Conservation (phyloP, 2,329 filamentous ascomycete species). For the Alternaria sp. region DNA sequence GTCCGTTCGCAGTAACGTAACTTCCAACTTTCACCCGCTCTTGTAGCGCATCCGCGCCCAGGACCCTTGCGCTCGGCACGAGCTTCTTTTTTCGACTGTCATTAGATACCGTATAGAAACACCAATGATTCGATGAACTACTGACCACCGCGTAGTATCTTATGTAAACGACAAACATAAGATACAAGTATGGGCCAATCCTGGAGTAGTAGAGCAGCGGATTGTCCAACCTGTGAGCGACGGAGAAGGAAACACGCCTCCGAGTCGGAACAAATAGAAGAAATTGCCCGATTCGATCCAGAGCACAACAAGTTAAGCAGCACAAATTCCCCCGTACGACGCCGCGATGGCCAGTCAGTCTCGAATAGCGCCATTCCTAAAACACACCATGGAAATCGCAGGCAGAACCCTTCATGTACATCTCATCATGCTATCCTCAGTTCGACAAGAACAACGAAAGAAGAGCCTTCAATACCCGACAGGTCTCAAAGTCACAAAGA, state of each 20-base stretch:
- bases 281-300: neutral
- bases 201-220: conserved; percentile 8
- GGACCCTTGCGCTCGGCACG: neutral
- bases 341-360: neutral
- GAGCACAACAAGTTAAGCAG: neutral
- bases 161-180: neutral
- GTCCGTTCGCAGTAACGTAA: conserved; percentile 1
- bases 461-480: neutral
- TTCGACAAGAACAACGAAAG: neutral
- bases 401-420: neutral
- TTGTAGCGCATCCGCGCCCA: conserved; percentile 5
- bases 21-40: neutral
- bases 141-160: too few relatives aligned
- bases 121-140: neutral
- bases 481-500: neutral
- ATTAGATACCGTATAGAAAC: neutral
- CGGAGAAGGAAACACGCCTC: neutral
- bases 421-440: neutral
- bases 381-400: neutral
- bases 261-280: neutral
- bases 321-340: neutral
- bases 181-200: conserved; percentile 18
- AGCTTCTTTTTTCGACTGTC: neutral
- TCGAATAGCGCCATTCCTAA: neutral
- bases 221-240: neutral